These are phyloP conservation scores for Kurtzmaniella natalensis DNA, from an alignment of 1,139 yeast genomes.

Conservation along the genomic window DNA sequence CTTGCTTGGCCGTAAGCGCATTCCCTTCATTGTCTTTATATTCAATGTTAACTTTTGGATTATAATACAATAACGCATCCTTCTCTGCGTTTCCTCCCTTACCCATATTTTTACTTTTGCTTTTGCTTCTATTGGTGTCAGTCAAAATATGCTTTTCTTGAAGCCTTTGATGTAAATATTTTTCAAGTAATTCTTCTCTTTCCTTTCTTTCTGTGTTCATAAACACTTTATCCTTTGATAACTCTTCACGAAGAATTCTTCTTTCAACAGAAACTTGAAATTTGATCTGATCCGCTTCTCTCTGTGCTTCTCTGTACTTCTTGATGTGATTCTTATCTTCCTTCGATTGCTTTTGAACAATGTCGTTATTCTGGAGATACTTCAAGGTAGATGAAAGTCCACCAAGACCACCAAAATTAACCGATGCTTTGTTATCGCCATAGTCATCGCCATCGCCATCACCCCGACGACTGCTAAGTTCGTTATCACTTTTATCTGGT, in stretches of 20 bases:
- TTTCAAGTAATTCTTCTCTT: slow-evolving; percentile 23
- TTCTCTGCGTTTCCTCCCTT: slow-evolving; percentile 6
- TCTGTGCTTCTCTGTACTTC: slow-evolving; percentile 24
- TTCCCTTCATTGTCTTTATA: slow-evolving; percentile 75
- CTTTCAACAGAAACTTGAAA: slow-evolving; percentile 35
- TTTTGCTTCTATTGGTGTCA: slow-evolving; percentile 2
- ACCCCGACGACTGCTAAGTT: too few relatives aligned
- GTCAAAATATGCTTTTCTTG: slow-evolving; percentile 21
- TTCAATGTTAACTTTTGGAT: slow-evolving; percentile 60
- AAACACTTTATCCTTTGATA: slow-evolving; percentile 27
- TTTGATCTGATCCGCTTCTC: slow-evolving; percentile 29
- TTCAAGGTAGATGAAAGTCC: slow-evolving; percentile 56
- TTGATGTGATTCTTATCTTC: slow-evolving; percentile 14
- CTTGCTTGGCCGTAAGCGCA: slow-evolving; percentile 63
- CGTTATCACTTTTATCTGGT: neutral
- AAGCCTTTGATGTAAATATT: slow-evolving; percentile 27
- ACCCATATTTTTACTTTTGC: slow-evolving; percentile 4
- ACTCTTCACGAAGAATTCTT: slow-evolving; percentile 36
- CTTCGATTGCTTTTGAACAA: slow-evolving; percentile 18
- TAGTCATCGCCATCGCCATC: too few relatives aligned
- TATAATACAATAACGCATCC: slow-evolving; percentile 44
- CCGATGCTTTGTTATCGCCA: slow-evolving; percentile 1
- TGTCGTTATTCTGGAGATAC: slow-evolving; percentile 46
- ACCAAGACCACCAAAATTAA: slow-evolving; percentile 40
- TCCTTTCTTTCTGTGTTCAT: slow-evolving; percentile 27